Percentiles rank a stretch among this genome's conserved stretches.
These are phyloP conservation scores for Gynostemma pentaphyllum DNA, from an alignment of 306 rosid genomes.

Conservation along the genomic window DNA sequence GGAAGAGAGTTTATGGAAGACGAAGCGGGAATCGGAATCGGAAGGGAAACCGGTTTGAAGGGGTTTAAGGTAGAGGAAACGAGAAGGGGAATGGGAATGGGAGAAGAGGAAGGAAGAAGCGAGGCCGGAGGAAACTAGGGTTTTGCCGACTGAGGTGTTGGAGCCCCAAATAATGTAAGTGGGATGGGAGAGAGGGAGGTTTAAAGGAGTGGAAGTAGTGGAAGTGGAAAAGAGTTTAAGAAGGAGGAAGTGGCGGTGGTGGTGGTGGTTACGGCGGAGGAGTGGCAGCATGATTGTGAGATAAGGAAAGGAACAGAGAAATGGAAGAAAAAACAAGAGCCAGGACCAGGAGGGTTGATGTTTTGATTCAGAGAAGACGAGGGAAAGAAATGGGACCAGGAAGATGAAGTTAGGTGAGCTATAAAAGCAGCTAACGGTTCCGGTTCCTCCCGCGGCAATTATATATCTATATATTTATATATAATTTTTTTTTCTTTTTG, in stretches of 20 bases:
- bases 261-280: slow-evolving; percentile 17
- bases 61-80: slow-evolving; percentile 78
- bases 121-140: slow-evolving; percentile 86
- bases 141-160: slow-evolving; percentile 84
- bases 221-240: slow-evolving; percentile 19
- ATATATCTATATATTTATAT: too few species aligned
- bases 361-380: background rate
- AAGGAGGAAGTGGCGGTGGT: slow-evolving; percentile 13
- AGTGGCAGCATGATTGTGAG: slow-evolving; percentile 12
- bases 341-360: too few species aligned
- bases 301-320: background rate
- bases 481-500: too few species aligned
- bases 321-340: too few species aligned
- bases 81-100: slow-evolving; percentile 10
- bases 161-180: slow-evolving; percentile 78
- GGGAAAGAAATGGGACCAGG: background rate
- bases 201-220: slow-evolving; percentile 7
- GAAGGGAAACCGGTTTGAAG: slow-evolving; percentile 79
- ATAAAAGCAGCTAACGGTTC: background rate
- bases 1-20: slow-evolving; percentile 33
- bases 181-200: slow-evolving; percentile 61
- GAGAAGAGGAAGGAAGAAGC: slow-evolving; percentile 53
- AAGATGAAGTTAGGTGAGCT: background rate
- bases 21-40: slow-evolving; percentile 81
- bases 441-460: too few species aligned